Percentiles rank a stretch among this genome's conserved stretches.
phyloP scores from a whole-genome alignment of 345 rosid species.

The Salix viminalis region DNA sequence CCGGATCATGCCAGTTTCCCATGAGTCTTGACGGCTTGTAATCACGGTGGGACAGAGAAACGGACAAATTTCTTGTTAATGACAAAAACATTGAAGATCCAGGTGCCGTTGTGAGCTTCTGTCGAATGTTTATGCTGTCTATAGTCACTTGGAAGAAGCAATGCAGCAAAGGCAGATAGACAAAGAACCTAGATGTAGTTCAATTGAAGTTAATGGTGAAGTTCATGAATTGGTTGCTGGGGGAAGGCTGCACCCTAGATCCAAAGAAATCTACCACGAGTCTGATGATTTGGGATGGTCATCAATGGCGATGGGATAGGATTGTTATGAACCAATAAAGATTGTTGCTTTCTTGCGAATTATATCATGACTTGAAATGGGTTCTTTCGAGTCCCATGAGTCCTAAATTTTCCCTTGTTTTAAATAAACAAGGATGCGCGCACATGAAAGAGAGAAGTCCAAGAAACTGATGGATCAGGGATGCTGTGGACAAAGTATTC shows the following conservation, averaged over 20 bases:
- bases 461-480: too few species aligned
- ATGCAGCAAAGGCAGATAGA: constrained; percentile 47
- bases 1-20: constrained; percentile 63
- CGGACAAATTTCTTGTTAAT: constrained; percentile 43
- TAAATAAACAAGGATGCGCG: not conserved
- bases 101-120: constrained; percentile 44
- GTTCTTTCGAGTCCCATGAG: not conserved
- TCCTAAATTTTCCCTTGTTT: not conserved
- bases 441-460: too few species aligned
- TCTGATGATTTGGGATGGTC: constrained; percentile 31
- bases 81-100: constrained; percentile 48
- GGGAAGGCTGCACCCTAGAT: constrained; percentile 63
- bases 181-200: constrained; percentile 74
- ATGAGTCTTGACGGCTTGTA: constrained; percentile 72
- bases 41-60: constrained; percentile 54
- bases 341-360: not conserved
- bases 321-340: not conserved
- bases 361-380: not conserved
- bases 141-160: constrained; percentile 49
- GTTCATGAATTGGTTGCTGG: constrained; percentile 75
- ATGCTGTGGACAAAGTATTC: too few species aligned
- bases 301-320: not conserved
- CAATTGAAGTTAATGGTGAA: constrained; percentile 63
- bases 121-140: constrained; percentile 63
- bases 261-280: constrained; percentile 46